Evolutionary conservation across 2,329 filamentous ascomycete genomes (phyloP).

Genomic region (Drechslera avenae): DNA sequence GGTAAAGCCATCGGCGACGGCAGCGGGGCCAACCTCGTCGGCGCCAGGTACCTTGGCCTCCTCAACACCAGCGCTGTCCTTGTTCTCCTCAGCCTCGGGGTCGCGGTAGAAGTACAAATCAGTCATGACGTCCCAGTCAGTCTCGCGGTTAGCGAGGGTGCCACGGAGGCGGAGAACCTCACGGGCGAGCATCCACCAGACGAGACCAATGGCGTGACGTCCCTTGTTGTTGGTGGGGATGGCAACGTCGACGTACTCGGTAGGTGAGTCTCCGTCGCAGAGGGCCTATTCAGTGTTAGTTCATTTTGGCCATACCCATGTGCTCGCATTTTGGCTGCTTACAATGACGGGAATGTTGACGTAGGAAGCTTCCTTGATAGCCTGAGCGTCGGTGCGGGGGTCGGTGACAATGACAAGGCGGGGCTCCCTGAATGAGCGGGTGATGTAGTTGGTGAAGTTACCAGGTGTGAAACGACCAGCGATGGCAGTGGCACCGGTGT

Average conservation of each 20-base stretch:
- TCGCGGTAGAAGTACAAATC: constrained; percentile 99
- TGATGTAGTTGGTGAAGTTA: constrained; percentile 99
- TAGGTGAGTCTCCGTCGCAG: constrained; percentile 98
- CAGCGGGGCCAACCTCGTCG: constrained; percentile 80
- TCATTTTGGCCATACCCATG: background rate
- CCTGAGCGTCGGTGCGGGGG: constrained; percentile 98
- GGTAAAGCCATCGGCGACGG: constrained; percentile 79
- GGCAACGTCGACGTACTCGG: constrained; percentile 99
- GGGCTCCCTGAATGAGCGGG: constrained; percentile 99
- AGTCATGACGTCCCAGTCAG: constrained; percentile 98
- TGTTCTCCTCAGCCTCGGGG: constrained; percentile 98
- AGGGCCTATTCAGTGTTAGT: constrained; percentile 64
- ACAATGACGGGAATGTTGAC: constrained; percentile 99
- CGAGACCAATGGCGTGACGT: constrained; percentile 95
- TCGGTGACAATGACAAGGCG: constrained; percentile 99
- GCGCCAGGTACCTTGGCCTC: constrained; percentile 83
- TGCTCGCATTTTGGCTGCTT: constrained; percentile 8
- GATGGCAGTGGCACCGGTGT: constrained; percentile 97
- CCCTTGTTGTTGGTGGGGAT: constrained; percentile 99
- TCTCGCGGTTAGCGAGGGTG: constrained; percentile 93
- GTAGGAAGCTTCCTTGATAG: constrained; percentile 99
- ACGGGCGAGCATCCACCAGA: constrained; percentile 99
- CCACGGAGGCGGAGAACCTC: constrained; percentile 99
- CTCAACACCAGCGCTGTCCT: constrained; percentile 80
- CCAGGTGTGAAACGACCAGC: constrained; percentile 99